phyloP scores from a whole-genome alignment of 2,329 filamentous ascomycete species.

The Blumeriella jaapii region DNA sequence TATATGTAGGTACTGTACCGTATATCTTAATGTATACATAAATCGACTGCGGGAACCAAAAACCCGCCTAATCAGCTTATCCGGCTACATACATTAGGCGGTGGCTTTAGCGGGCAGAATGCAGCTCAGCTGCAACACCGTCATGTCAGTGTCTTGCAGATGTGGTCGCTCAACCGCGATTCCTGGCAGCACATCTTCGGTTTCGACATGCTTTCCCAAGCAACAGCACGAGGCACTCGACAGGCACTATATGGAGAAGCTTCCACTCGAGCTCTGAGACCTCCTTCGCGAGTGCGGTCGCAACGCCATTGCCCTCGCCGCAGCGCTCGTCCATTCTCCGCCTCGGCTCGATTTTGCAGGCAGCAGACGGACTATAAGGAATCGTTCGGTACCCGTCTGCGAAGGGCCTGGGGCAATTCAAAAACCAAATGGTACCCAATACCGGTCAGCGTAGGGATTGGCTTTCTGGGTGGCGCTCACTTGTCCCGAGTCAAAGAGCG shows the following conservation, averaged over 20 bases:
- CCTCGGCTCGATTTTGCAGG: constrained; percentile 17
- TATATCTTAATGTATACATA: no score
- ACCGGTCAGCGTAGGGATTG: constrained; percentile 56
- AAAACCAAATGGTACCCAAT: constrained; percentile 64
- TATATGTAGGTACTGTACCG: no score
- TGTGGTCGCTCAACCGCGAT: no score
- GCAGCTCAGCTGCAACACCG: neutral
- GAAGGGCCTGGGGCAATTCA: constrained; percentile 47
- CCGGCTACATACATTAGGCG: no score
- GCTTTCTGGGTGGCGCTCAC: constrained; percentile 52
- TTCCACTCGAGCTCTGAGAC: constrained; percentile 6
- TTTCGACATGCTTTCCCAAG: constrained; percentile 10
- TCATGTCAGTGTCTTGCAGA: neutral
- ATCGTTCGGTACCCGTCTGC: constrained; percentile 32
- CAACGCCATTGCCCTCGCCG: constrained; percentile 15
- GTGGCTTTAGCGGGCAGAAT: neutral
- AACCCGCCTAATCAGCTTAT: neutral
- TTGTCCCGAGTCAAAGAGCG: constrained; percentile 48
- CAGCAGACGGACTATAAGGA: constrained; percentile 23
- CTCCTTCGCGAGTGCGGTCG: constrained; percentile 9
- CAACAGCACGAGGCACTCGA: constrained; percentile 10
- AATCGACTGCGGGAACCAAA: no score
- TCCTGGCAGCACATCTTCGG: neutral
- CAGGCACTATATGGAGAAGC: constrained; percentile 6
- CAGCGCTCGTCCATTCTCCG: constrained; percentile 21